Evolutionary conservation across 1,139 yeast genomes (phyloP).

Genomic region (Scheffersomyces illinoinensis): DNA sequence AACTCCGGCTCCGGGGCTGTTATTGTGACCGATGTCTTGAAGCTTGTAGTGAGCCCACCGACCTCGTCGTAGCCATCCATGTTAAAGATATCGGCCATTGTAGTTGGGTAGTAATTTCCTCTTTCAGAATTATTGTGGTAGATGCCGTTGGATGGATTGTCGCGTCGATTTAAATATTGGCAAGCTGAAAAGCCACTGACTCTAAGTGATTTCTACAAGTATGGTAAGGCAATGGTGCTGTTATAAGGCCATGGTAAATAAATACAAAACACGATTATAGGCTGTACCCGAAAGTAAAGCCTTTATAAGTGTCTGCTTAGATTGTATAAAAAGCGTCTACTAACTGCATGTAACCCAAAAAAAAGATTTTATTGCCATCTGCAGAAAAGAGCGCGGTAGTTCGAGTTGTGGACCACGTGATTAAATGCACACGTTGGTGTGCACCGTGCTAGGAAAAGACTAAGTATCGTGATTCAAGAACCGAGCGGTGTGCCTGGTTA

Average conservation of each 20-base stretch:
- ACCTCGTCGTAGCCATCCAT: slow-evolving; percentile 18
- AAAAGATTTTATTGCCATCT: background rate
- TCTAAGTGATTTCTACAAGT: background rate
- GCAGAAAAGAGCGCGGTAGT: background rate
- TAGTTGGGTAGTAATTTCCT: background rate
- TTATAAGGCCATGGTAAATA: background rate
- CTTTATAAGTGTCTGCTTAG: background rate
- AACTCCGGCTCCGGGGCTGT: slow-evolving; percentile 6
- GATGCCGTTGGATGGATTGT: background rate
- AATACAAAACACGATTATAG: background rate
- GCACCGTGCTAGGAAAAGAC: background rate
- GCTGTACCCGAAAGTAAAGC: background rate
- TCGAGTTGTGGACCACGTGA: background rate
- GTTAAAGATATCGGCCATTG: slow-evolving; percentile 18
- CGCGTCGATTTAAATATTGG: background rate
- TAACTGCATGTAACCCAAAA: background rate
- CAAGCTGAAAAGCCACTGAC: background rate
- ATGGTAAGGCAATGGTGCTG: background rate
- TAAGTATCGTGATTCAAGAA: too few relatives aligned
- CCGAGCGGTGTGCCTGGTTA: background rate
- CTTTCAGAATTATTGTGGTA: background rate
- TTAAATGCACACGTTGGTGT: background rate
- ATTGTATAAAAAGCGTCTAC: background rate
- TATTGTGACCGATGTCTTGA: background rate
- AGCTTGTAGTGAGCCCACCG: slow-evolving; percentile 5